Evolutionary conservation across 75 land plant genomes (phyloP).

Genomic region (Sequoia sempervirens): DNA sequence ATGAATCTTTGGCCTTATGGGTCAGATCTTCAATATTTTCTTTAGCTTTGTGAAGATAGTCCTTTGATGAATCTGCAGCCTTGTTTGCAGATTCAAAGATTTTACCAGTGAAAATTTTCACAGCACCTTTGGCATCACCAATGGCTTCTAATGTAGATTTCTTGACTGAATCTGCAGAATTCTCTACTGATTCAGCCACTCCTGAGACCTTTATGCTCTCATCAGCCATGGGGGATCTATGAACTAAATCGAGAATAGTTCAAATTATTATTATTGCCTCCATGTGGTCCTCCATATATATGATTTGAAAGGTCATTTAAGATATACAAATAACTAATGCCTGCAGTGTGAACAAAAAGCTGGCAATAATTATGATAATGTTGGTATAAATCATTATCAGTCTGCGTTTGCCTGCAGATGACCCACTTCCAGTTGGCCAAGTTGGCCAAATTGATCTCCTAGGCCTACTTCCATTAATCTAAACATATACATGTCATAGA

Average conservation of each 20-base stretch:
- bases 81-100: background rate
- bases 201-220: background rate
- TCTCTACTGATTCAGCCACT: background rate
- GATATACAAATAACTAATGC: background rate
- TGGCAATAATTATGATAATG: background rate
- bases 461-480: background rate
- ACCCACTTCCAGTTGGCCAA: background rate
- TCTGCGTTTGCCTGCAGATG: background rate
- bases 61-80: background rate
- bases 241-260: background rate
- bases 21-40: background rate
- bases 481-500: background rate
- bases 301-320: background rate
- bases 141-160: background rate
- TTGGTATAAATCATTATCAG: background rate
- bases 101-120: background rate
- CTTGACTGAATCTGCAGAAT: background rate
- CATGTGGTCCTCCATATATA: background rate
- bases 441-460: background rate
- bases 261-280: background rate
- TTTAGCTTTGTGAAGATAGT: constrained; percentile 2
- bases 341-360: background rate
- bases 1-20: background rate
- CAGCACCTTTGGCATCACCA: background rate
- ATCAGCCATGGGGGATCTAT: background rate